Evolutionary conservation across 441 rosid species (phyloP).

Genomic region (Euphorbia schlechtendalii): DNA sequence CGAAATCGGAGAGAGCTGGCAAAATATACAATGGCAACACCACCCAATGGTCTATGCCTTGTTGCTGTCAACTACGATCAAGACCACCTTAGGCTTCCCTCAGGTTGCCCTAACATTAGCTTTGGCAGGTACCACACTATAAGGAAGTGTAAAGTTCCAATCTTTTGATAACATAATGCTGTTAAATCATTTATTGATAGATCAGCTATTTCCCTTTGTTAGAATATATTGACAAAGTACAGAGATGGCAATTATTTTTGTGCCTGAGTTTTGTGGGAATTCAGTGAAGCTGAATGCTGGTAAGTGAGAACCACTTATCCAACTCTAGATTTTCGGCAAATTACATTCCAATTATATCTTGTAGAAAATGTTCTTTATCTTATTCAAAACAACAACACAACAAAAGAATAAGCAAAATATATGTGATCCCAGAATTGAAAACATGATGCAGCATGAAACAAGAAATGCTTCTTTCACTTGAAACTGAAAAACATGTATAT

Average conservation of each 20-base stretch:
- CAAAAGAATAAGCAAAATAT: too few relatives aligned
- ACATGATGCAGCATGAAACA: not conserved
- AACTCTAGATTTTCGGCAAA: too few relatives aligned
- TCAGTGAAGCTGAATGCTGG: too few relatives aligned
- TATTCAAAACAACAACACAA: too few relatives aligned
- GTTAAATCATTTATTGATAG: too few relatives aligned
- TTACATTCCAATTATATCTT: too few relatives aligned
- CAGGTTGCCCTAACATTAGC: slow-evolving; percentile 52
- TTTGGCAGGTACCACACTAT: slow-evolving; percentile 59
- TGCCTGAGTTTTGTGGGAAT: too few relatives aligned
- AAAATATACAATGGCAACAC: slow-evolving; percentile 48
- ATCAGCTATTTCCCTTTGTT: too few relatives aligned
- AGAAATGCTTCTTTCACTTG: not conserved
- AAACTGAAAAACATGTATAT: not conserved
- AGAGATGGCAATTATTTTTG: too few relatives aligned
- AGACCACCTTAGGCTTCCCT: slow-evolving; percentile 58
- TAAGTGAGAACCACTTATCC: too few relatives aligned
- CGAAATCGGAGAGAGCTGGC: slow-evolving; percentile 71
- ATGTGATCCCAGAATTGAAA: not conserved
- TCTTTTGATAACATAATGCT: slow-evolving; percentile 16
- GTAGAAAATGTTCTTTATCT: too few relatives aligned
- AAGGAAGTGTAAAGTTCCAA: slow-evolving; percentile 62
- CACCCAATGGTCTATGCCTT: slow-evolving; percentile 79
- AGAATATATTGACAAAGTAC: too few relatives aligned
- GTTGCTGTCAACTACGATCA: slow-evolving; percentile 52